These are phyloP conservation scores for Pilobolus umbonatus DNA, from an alignment of 192 early-diverging fungal genomes.

Conservation along the genomic window DNA sequence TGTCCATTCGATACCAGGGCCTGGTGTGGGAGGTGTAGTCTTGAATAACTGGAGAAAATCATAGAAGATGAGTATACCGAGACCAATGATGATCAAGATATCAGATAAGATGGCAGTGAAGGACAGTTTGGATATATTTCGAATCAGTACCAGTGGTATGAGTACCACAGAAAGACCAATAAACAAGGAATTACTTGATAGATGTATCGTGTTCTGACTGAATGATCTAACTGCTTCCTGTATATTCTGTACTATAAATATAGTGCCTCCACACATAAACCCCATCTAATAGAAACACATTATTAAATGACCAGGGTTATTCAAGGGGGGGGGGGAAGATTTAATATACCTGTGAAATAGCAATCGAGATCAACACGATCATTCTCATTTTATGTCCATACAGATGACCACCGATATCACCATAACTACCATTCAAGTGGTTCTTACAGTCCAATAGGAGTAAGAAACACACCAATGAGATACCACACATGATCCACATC, in stretches of 20 bases:
- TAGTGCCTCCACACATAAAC: conserved; percentile 54
- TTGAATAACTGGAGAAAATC: conserved; percentile 63
- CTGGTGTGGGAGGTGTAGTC: conserved; percentile 40
- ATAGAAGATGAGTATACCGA: conserved; percentile 68
- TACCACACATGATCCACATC: conserved; percentile 56
- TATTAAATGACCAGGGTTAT: background rate
- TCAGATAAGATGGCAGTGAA: conserved; percentile 77
- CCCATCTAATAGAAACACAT: conserved; percentile 18
- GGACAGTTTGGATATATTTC: conserved; percentile 80
- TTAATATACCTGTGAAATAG: conserved; percentile 62
- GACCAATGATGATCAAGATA: conserved; percentile 79
- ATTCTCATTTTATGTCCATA: conserved; percentile 62
- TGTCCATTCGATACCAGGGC: conserved; percentile 35
- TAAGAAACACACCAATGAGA: conserved; percentile 63
- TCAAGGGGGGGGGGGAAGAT: background rate
- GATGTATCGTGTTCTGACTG: conserved; percentile 55
- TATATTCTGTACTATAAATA: conserved; percentile 86
- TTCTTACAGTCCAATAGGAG: conserved; percentile 59
- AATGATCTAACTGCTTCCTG: conserved; percentile 62
- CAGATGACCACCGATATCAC: conserved; percentile 60
- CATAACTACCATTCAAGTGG: conserved; percentile 59
- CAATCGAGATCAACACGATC: conserved; percentile 61
- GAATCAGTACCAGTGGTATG: conserved; percentile 78
- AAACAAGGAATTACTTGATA: conserved; percentile 65
- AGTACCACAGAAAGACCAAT: conserved; percentile 61